Evolutionary conservation across 2,329 filamentous ascomycete genomes (phyloP).

Genomic region (Coniochaeta ligniaria): DNA sequence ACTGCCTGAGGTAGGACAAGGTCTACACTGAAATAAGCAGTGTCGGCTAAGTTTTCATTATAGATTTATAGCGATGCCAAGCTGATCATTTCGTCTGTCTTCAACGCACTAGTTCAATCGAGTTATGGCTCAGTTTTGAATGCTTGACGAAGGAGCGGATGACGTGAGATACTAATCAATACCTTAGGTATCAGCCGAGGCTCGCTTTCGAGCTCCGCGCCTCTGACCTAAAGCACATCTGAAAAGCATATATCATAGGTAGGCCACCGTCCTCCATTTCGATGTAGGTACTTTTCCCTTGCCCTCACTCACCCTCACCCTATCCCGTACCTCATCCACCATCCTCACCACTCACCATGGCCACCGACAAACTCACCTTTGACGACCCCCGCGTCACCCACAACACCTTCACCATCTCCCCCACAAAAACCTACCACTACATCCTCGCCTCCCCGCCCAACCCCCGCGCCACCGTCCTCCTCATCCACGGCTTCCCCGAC

Average conservation of each 20-base stretch:
- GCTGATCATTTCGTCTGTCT: no score
- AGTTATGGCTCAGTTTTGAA: no score
- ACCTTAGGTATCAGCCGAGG: neutral
- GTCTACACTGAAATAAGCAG: no score
- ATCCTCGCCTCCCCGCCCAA: conserved; percentile 41
- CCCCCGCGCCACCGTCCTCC: conserved; percentile 21
- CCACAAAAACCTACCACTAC: conserved; percentile 60
- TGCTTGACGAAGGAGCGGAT: neutral
- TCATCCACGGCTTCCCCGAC: conserved; percentile 77
- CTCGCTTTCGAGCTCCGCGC: neutral
- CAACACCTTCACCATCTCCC: conserved; percentile 56
- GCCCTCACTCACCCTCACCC: neutral
- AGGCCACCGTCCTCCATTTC: no score
- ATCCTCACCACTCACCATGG: conserved; percentile 22
- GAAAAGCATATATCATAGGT: no score
- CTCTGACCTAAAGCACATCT: neutral
- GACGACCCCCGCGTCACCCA: conserved; percentile 61
- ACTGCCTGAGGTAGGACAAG: no score
- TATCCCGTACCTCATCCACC: neutral
- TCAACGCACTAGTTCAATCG: no score
- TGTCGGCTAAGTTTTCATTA: no score
- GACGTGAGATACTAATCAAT: no score
- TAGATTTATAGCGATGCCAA: no score
- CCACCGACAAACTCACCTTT: conserved; percentile 55
- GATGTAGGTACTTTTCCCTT: no score